These are phyloP conservation scores for Pythium insidiosum DNA, from an alignment of 352 stramenopile species.

Conservation along the genomic window DNA sequence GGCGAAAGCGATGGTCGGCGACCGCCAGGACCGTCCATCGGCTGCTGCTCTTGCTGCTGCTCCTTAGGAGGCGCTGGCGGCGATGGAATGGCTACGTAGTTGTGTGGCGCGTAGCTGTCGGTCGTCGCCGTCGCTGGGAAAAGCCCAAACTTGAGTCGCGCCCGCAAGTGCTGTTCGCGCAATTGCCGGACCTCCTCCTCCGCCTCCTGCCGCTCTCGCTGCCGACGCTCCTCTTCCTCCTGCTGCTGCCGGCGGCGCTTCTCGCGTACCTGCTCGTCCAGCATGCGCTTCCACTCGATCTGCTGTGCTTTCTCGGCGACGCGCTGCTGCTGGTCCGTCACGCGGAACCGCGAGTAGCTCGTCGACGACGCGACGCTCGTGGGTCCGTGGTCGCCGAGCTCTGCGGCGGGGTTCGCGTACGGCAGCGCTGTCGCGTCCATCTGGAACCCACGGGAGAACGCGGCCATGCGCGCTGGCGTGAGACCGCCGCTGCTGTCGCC, in stretches of 20 bases:
- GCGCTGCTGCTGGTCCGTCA: slow-evolving; percentile 50
- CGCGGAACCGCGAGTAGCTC: slow-evolving; percentile 38
- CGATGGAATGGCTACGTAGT: slow-evolving; percentile 11
- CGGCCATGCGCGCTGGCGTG: neutral
- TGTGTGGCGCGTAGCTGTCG: slow-evolving; percentile 3
- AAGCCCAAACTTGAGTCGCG: slow-evolving; percentile 30
- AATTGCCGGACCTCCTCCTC: slow-evolving; percentile 43
- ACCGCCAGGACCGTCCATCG: neutral
- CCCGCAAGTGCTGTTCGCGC: slow-evolving; percentile 51
- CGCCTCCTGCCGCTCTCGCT: slow-evolving; percentile 27
- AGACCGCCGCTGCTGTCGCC: slow-evolving; percentile 18
- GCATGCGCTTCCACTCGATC: slow-evolving; percentile 52
- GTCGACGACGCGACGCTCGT: slow-evolving; percentile 7
- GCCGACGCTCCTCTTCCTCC: slow-evolving; percentile 27
- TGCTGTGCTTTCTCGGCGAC: slow-evolving; percentile 54
- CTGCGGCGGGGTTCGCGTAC: neutral
- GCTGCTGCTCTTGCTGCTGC: neutral
- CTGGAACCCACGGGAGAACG: slow-evolving; percentile 11
- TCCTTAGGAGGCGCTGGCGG: slow-evolving; percentile 1
- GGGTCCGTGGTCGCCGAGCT: slow-evolving; percentile 18
- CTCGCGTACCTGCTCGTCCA: slow-evolving; percentile 72
- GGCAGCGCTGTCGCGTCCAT: slow-evolving; percentile 10
- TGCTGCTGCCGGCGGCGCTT: slow-evolving; percentile 45
- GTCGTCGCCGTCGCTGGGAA: slow-evolving; percentile 2
- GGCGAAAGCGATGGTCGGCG: neutral